Evolutionary conservation across 2,329 filamentous ascomycete species (phyloP), one percentile per base, ranked within the genome.

Genomic region (Ciborinia camelliae): DNA sequence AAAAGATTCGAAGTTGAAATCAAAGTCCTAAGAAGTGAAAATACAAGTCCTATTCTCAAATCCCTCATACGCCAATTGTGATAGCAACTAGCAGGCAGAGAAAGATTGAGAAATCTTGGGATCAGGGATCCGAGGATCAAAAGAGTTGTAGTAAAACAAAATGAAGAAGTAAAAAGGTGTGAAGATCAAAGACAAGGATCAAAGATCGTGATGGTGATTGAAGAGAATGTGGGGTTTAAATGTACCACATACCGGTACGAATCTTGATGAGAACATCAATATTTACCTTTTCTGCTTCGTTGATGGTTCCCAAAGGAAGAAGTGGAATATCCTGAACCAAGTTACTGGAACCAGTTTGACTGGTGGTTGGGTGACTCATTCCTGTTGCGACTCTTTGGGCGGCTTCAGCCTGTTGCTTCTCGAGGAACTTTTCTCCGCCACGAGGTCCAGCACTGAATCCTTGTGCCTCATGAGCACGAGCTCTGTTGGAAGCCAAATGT

Each of bases 401-500:
- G 43, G 73, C 69, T 57, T 71, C 41, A 8, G 32, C 43, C 52
- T 72, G 69, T 10, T 63, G 63, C 14, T 15, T 57, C 63, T 76
- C 75, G 30, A 73, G 69, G 39, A 72, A 80, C 70, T 82, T 81
- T 51, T 79, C 76, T 14, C 79, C 79, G 60, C 76, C 69, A 60
- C 76, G 70, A 75, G 79, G 74, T 72, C 83, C 78, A 67, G 75
- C 78, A 20, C 80, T 82, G 0, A 79, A 74, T 0, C 79, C 73
- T 4, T 79, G 70, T 65, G 81, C 76, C 72, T 94, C 88, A 69
- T 99, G 95, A 4, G 87, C 81, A 62, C 87, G 87, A 26, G 91
- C 92, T 58, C 95, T 90, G 65, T 87, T 86, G 10, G 92, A 89
- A 41, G 93, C 92, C 68, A 99, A 78, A 77, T 99, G 95, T 0